These are phyloP conservation scores for Mycena alexandri DNA, from an alignment of 768 basidiomycete species.

Conservation along the genomic window DNA sequence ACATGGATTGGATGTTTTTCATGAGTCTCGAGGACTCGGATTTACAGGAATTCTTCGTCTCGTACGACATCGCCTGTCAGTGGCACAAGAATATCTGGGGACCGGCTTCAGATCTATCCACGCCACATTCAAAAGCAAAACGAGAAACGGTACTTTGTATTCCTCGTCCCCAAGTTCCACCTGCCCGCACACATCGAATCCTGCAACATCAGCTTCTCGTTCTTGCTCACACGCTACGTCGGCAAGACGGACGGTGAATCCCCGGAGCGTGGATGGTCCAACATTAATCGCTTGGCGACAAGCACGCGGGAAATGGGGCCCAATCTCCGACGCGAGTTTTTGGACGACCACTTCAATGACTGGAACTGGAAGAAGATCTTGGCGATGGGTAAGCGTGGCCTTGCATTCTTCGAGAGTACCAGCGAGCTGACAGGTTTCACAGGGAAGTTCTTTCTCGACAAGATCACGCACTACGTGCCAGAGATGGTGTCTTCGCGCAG, in stretches of 20 bases:
- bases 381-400: slow-evolving; percentile 2
- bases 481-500: background rate
- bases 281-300: slow-evolving; percentile 44
- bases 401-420: too few species aligned
- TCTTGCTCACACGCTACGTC: slow-evolving; percentile 45
- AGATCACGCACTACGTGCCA: background rate
- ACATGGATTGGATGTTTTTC: slow-evolving; percentile 47
- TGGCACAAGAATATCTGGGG: slow-evolving; percentile 36
- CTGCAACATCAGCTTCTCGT: slow-evolving; percentile 37
- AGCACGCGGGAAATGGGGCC: slow-evolving; percentile 57
- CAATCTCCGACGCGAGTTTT: slow-evolving; percentile 20
- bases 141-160: slow-evolving; percentile 15
- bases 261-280: slow-evolving; percentile 47
- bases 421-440: too few species aligned
- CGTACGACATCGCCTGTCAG: slow-evolving; percentile 43
- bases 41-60: slow-evolving; percentile 30
- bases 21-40: slow-evolving; percentile 32
- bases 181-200: slow-evolving; percentile 39
- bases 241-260: slow-evolving; percentile 54
- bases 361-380: slow-evolving; percentile 31
- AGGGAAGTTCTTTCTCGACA: background rate
- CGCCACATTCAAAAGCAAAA: slow-evolving; percentile 11
- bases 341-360: slow-evolving; percentile 30
- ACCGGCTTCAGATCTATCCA: slow-evolving; percentile 34
- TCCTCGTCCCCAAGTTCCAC: slow-evolving; percentile 47